These are phyloP conservation scores for Parathielavia hyrcaniae DNA, from an alignment of 495 filamentous ascomycete genomes.

Conservation along the genomic window DNA sequence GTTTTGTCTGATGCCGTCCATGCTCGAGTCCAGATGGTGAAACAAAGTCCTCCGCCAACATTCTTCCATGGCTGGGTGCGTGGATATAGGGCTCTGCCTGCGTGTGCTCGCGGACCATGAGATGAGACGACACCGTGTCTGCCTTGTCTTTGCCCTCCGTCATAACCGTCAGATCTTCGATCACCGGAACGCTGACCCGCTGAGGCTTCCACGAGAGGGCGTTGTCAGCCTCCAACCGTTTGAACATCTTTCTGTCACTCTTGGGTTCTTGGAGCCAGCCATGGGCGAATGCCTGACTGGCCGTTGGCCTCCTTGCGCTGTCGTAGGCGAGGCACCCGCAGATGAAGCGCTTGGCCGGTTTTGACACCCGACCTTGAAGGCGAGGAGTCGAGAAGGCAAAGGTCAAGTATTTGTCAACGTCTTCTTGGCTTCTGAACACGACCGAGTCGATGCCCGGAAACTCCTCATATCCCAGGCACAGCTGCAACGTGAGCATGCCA, in stretches of 20 bases:
- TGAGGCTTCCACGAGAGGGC: constrained; percentile 19
- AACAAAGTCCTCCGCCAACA: not conserved
- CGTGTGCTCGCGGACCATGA: not conserved
- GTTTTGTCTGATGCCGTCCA: not conserved
- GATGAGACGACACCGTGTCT: not conserved
- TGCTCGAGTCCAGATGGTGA: not conserved
- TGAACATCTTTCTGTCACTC: constrained; percentile 52
- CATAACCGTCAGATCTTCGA: constrained; percentile 12
- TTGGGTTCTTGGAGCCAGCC: constrained; percentile 41
- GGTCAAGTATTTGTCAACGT: constrained; percentile 16
- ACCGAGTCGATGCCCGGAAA: constrained; percentile 10
- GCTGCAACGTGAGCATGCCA: constrained; percentile 31
- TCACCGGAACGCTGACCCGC: constrained; percentile 16
- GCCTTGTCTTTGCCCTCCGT: not conserved
- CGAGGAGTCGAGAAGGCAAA: constrained; percentile 48
- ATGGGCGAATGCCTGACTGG: constrained; percentile 68
- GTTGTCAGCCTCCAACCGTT: constrained; percentile 14
- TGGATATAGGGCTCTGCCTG: not conserved
- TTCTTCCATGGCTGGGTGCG: not conserved
- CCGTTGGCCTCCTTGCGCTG: constrained; percentile 62
- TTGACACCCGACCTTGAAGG: constrained; percentile 69
- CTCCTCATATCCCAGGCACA: constrained; percentile 21
- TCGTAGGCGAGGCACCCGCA: constrained; percentile 66
- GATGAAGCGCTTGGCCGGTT: constrained; percentile 68
- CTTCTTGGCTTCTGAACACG: constrained; percentile 15